These are phyloP conservation scores for Nematodospora anomalae DNA, from an alignment of 1,139 yeast species.

Conservation along the genomic window DNA sequence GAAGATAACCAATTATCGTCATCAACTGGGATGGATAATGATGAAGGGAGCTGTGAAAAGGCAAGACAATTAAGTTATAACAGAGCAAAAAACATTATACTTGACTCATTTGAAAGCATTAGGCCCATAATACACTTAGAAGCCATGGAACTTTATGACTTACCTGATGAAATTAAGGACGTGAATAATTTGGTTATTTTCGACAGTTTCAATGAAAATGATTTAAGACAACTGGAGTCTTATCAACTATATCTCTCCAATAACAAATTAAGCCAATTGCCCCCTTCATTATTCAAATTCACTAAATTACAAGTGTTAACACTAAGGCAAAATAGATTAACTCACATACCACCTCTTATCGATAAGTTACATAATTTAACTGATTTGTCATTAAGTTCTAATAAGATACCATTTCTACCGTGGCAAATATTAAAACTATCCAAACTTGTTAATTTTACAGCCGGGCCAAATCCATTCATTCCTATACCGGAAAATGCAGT, in stretches of 20 bases:
- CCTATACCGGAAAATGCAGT: constrained; percentile 27
- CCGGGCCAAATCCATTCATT: constrained; percentile 47
- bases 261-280: constrained; percentile 32
- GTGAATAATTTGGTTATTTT: constrained; percentile 44
- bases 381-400: constrained; percentile 43
- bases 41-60: constrained; percentile 10
- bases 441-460: constrained; percentile 32
- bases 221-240: constrained; percentile 34
- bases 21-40: constrained; percentile 12
- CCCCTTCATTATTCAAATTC: constrained; percentile 43
- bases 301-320: constrained; percentile 45
- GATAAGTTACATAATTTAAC: constrained; percentile 31
- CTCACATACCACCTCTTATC: constrained; percentile 37
- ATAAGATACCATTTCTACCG: constrained; percentile 37
- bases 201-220: constrained; percentile 37
- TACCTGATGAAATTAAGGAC: constrained; percentile 48
- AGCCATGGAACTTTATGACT: constrained; percentile 35
- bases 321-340: constrained; percentile 39
- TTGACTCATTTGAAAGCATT: constrained; percentile 42
- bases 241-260: constrained; percentile 42
- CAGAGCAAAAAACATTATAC: constrained; percentile 35
- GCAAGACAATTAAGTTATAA: constrained; percentile 16
- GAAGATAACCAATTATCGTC: constrained; percentile 30
- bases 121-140: constrained; percentile 36
- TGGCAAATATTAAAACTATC: constrained; percentile 35